Evolutionary conservation across 2,329 filamentous ascomycete species (phyloP).

Genomic region (Apiospora marii): DNA sequence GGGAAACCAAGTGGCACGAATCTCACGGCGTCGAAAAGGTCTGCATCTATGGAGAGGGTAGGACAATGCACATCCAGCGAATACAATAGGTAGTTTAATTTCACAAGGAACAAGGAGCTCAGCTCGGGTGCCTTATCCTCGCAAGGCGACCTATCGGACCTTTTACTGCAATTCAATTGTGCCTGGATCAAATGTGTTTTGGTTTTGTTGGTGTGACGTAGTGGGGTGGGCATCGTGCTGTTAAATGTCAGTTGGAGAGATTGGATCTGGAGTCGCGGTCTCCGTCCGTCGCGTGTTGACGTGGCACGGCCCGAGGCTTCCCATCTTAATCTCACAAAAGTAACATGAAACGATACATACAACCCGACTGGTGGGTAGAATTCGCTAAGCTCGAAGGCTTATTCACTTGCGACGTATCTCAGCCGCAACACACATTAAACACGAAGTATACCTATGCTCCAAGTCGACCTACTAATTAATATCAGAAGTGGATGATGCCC

Average conservation of each 20-base stretch:
- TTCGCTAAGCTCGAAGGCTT: neutral
- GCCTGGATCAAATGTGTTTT: neutral
- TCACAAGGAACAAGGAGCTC: neutral
- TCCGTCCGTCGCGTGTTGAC: slow-evolving; percentile 2
- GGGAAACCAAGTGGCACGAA: neutral
- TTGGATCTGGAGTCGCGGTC: neutral
- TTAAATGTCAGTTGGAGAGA: neutral
- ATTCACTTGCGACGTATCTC: neutral
- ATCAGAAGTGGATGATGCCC: neutral
- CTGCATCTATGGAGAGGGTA: slow-evolving; percentile 1
- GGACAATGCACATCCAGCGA: neutral
- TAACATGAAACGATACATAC: slow-evolving; percentile 6
- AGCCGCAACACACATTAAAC: neutral
- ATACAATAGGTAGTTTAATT: neutral
- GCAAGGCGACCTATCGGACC: neutral
- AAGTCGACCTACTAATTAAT: neutral
- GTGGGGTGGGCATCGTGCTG: neutral
- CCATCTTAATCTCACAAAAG: neutral
- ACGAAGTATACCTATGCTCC: too few species aligned
- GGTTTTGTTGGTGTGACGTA: slow-evolving; percentile 15
- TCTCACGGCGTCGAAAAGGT: neutral
- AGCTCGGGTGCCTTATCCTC: neutral
- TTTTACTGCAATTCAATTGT: neutral
- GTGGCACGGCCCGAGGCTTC: slow-evolving; percentile 17
- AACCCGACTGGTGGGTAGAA: neutral